Evolutionary conservation across 2,329 filamentous ascomycete genomes (phyloP).

Genomic region (Xylariaceae sp.): DNA sequence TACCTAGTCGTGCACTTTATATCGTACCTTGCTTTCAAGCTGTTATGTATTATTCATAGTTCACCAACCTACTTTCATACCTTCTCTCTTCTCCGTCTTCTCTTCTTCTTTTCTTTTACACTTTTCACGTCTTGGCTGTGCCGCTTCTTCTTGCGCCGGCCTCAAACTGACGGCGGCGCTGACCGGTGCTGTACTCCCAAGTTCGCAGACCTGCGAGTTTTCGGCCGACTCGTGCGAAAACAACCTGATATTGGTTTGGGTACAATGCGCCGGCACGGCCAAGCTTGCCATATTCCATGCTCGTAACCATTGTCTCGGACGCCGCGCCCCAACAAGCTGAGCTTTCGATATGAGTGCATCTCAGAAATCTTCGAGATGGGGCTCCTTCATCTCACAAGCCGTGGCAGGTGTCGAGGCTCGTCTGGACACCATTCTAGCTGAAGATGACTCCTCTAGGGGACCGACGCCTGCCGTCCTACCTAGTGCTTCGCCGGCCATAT

Average conservation of each 20-base stretch:
- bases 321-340: conserved; percentile 4
- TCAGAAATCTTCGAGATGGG: conserved; percentile 63
- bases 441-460: conserved; percentile 56
- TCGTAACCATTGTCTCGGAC: conserved; percentile 6
- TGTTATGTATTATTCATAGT: not conserved
- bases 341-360: conserved; percentile 43
- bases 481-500: conserved; percentile 21
- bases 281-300: not conserved
- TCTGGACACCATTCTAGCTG: conserved; percentile 84
- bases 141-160: not conserved
- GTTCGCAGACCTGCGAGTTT: not conserved
- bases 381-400: conserved; percentile 78
- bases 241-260: not conserved
- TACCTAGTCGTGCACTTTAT: not conserved
- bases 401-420: conserved; percentile 91
- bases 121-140: not conserved
- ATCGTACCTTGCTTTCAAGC: not conserved
- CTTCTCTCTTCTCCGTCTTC: not conserved
- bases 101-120: not conserved
- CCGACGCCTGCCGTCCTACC: conserved; percentile 29
- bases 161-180: conserved; percentile 1
- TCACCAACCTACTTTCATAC: not conserved
- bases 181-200: conserved; percentile 14
- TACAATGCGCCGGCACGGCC: conserved; percentile 16
- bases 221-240: not conserved